Conservation (phyloP, 2,329 filamentous ascomycete genomes). For the Penicillium sp. region DNA sequence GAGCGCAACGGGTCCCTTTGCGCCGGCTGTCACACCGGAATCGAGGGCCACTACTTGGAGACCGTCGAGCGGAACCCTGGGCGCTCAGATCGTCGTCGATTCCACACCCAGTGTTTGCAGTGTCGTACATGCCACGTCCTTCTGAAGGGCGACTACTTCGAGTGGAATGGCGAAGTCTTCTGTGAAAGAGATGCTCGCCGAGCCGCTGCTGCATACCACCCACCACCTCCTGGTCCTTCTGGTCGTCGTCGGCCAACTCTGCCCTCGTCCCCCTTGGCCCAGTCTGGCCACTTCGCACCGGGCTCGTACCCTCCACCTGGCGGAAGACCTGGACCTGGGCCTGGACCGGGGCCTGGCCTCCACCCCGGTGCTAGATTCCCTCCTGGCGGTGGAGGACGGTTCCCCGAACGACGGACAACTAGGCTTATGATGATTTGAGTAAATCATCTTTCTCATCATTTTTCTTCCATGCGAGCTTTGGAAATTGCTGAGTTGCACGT, state of each 20-base stretch:
- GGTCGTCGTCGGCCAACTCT: conserved; percentile 38
- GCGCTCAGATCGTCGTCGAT: conserved; percentile 59
- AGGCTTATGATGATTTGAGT: conserved; percentile 49
- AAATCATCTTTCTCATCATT: not conserved
- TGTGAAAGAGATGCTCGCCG: conserved; percentile 83
- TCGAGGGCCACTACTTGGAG: conserved; percentile 91
- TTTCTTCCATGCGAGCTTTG: not conserved
- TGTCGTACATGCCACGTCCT: conserved; percentile 71
- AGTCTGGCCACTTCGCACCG: conserved; percentile 27
- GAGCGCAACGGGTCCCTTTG: conserved; percentile 85
- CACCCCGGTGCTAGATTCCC: conserved; percentile 23
- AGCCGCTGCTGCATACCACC: conserved; percentile 37
- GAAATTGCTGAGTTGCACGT: not conserved
- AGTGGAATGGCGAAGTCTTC: conserved; percentile 74
- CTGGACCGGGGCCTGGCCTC: conserved; percentile 17
- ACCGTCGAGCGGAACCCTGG: conserved; percentile 55
- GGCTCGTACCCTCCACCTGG: conserved; percentile 21
- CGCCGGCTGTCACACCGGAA: conserved; percentile 72
- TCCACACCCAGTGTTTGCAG: conserved; percentile 81
- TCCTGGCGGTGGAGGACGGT: conserved; percentile 37
- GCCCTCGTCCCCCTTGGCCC: conserved; percentile 35
- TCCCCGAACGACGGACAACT: conserved; percentile 50
- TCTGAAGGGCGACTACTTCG: conserved; percentile 83
- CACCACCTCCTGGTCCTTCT: conserved; percentile 22
- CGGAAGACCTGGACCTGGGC: not conserved